Evolutionary conservation across 805 yeast species (phyloP), one percentile per base, ranked within the genome.

Genomic region (Saccharomycopsis malanga): DNA sequence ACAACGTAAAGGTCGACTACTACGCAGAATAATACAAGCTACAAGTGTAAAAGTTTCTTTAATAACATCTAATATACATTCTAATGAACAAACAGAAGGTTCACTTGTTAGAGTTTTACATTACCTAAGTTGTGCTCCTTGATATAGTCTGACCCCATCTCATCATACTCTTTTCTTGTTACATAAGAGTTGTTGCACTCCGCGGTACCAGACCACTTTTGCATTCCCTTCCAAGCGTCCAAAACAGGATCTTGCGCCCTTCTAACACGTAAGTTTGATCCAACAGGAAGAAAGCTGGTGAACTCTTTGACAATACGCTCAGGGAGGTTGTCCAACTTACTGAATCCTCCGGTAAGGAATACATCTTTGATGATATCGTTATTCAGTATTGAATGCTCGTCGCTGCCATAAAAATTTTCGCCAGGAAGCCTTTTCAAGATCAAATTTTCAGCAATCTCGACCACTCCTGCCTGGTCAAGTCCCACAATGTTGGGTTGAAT

Each of bases 141-240:
- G 41, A 89, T 78, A 60, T 88, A 91, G 46, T 87, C 96, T 0
- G 86, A 71, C 0, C 98, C 99, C 70, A 74, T 77, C 62, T 93
- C 98, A 39, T 81, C 83, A 59, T 87, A 93, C 53, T 89, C 95
- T 46, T 72, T 64, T 54, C 72, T 76, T 0, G 93, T 73, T 21
- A 91, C 69, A 49, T 72, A 77, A 7, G 76, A 66, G 1, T 65
- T 55, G 23, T 68, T 56, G 34, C 73, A 70, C 15, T 71, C 77
- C 1, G 64, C 71, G 20, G 73, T 69, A 2, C 57, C 56, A 4
- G 89, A 69, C 85, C 95, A 86, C 57, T 75, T 74, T 10, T 86
- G 80, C 95, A 93, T 88, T 24, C 98, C 98, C 57, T 71, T 81
- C 98, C 98, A 93, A 1, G 97, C 77, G 62, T 91, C 98, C 25